Evolutionary conservation across 2,329 filamentous ascomycete genomes (phyloP).

Genomic region (Trichoderma cornu-damae): DNA sequence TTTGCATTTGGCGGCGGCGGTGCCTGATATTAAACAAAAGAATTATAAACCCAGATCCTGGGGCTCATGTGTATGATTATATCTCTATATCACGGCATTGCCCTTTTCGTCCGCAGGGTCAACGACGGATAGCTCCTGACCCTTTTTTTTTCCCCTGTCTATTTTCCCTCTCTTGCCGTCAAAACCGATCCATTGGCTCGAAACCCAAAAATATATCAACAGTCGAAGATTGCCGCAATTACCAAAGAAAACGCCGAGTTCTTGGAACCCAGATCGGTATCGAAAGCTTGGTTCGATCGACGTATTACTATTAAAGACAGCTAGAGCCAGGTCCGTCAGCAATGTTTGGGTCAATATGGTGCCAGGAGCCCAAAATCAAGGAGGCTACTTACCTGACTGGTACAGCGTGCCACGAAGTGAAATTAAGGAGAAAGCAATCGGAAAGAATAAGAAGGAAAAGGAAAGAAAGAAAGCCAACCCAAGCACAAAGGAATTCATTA

Average conservation of each 20-base stretch:
- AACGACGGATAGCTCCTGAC: conserved; percentile 17
- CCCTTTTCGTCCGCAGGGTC: conserved; percentile 16
- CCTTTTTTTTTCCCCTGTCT: conserved; percentile 16
- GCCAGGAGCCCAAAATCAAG: not conserved
- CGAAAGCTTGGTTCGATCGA: conserved; percentile 6
- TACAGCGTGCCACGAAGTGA: conserved; percentile 11
- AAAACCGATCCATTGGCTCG: not conserved
- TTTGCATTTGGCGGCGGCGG: conserved; percentile 4
- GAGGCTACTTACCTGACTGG: conserved; percentile 14
- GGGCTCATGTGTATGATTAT: conserved; percentile 20
- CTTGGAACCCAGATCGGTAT: not conserved
- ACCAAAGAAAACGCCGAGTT: conserved; percentile 2
- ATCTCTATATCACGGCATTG: conserved; percentile 17
- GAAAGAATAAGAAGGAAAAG: not conserved
- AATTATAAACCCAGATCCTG: conserved; percentile 17
- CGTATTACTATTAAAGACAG: conserved; percentile 7
- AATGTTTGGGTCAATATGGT: not conserved
- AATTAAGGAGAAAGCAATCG: not conserved
- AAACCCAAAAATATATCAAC: conserved; percentile 9
- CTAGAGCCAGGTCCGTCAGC: not conserved
- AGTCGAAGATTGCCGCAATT: conserved; percentile 6
- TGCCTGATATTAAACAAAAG: conserved; percentile 1
- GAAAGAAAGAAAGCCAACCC: not conserved
- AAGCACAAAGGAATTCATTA: conserved; percentile 17
- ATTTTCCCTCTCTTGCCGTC: conserved; percentile 16